Evolutionary conservation across 805 yeast species (phyloP).

Genomic region (Debaryomyces hansenii): DNA sequence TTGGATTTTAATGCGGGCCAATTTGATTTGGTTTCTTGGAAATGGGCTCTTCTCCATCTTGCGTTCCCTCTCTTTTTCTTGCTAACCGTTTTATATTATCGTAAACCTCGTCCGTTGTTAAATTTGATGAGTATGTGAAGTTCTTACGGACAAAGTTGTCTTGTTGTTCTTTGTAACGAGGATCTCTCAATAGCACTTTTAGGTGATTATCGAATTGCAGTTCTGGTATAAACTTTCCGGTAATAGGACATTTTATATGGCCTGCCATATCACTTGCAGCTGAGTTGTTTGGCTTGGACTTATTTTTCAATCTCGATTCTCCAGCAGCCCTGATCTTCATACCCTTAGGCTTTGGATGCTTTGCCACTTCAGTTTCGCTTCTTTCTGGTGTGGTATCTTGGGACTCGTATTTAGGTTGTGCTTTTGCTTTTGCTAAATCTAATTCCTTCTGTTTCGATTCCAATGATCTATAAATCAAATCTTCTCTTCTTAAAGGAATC

Average conservation of each 20-base stretch:
- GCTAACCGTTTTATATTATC: slow-evolving; percentile 57
- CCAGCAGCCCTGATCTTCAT: slow-evolving; percentile 74
- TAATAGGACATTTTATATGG: slow-evolving; percentile 72
- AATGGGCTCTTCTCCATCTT: slow-evolving; percentile 9
- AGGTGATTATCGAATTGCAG: slow-evolving; percentile 70
- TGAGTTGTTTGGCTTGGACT: neutral
- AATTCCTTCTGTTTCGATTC: slow-evolving; percentile 46
- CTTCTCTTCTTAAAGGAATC: slow-evolving; percentile 55
- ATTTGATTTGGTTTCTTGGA: slow-evolving; percentile 10
- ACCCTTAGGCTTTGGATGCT: slow-evolving; percentile 36
- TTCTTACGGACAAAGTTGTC: slow-evolving; percentile 59
- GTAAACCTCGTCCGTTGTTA: slow-evolving; percentile 58
- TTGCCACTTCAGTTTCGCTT: neutral
- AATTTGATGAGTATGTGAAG: slow-evolving; percentile 44
- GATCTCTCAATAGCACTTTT: slow-evolving; percentile 69
- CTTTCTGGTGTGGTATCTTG: neutral
- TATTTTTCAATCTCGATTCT: slow-evolving; percentile 52
- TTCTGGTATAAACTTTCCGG: slow-evolving; percentile 70
- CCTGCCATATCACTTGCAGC: slow-evolving; percentile 18
- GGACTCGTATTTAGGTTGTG: slow-evolving; percentile 5
- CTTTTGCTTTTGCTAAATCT: slow-evolving; percentile 10
- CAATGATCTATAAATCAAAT: slow-evolving; percentile 61
- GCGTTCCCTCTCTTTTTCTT: slow-evolving; percentile 20
- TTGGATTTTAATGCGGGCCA: slow-evolving; percentile 7
- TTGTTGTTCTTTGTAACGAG: slow-evolving; percentile 70